These are phyloP conservation scores for Metarhizium humberi DNA, from an alignment of 2,329 filamentous ascomycete species.

Conservation along the genomic window DNA sequence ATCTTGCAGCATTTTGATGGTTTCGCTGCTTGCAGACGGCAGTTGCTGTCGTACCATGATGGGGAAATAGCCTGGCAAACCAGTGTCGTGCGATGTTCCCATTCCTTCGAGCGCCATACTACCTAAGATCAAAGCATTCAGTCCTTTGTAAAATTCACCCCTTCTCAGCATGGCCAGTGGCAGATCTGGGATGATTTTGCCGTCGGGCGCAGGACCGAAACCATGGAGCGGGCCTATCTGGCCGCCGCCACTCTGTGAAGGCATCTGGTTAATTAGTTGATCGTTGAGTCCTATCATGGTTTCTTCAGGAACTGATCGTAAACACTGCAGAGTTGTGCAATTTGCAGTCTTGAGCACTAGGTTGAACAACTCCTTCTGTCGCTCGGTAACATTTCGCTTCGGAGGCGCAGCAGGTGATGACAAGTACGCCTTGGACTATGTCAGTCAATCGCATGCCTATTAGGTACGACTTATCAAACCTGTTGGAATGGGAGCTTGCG, in stretches of 20 bases:
- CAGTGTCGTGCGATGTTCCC: neutral
- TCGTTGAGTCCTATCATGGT: conserved; percentile 7
- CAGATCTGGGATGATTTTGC: neutral
- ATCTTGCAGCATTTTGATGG: no score
- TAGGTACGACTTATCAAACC: no score
- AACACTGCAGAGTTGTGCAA: no score
- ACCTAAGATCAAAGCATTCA: neutral
- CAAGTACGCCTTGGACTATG: no score
- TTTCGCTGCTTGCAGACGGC: no score
- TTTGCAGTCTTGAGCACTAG: no score
- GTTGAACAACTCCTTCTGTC: no score
- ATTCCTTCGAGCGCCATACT: neutral
- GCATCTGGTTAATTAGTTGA: conserved; percentile 10
- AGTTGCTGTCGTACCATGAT: no score
- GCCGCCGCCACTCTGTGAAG: conserved; percentile 10
- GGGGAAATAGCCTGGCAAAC: conserved; percentile 6
- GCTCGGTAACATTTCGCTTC: no score
- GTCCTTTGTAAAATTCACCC: neutral
- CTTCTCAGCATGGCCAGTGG: neutral
- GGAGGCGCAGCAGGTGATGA: no score
- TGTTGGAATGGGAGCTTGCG: no score
- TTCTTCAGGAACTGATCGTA: neutral
- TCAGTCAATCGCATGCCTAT: no score
- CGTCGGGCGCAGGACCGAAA: conserved; percentile 1
- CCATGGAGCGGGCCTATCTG: conserved; percentile 11